Conservation (phyloP, 345 rosid species). For the Combretum micranthum region DNA sequence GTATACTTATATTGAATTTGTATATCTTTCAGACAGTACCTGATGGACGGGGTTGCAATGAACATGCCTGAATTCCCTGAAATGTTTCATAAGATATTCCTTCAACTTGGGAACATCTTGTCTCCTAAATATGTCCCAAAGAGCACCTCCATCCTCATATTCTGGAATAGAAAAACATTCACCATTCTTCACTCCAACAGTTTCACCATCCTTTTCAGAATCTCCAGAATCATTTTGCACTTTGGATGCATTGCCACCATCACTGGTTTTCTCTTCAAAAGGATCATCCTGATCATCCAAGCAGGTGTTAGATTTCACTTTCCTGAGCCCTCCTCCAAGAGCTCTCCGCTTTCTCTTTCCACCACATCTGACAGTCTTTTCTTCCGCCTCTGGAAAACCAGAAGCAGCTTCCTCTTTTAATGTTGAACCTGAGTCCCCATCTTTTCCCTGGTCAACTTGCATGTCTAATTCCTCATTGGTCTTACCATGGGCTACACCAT, state of each 20-base stretch:
- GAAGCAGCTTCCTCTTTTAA: conserved; percentile 2
- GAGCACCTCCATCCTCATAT: conserved; percentile 30
- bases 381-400: conserved; percentile 9
- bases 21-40: conserved; percentile 12
- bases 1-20: too few species aligned
- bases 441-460: not conserved
- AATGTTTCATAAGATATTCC: conserved; percentile 32
- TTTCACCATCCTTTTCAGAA: not conserved
- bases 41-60: conserved; percentile 25
- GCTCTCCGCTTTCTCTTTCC: not conserved
- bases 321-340: not conserved
- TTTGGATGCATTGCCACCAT: too few species aligned
- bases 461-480: conserved; percentile 4
- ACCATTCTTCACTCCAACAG: not conserved
- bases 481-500: conserved; percentile 3
- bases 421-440: not conserved
- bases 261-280: too few species aligned
- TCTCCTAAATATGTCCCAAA: conserved; percentile 46
- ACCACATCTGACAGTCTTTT: not conserved
- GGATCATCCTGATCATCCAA: conserved; percentile 4
- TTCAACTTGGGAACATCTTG: conserved; percentile 40
- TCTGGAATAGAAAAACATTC: conserved; percentile 1
- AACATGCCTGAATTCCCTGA: conserved; percentile 33
- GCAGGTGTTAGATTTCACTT: not conserved
- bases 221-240: not conserved